phyloP scores from a whole-genome alignment of 2,329 filamentous ascomycete genomes.

The Neofusicoccum sp. region DNA sequence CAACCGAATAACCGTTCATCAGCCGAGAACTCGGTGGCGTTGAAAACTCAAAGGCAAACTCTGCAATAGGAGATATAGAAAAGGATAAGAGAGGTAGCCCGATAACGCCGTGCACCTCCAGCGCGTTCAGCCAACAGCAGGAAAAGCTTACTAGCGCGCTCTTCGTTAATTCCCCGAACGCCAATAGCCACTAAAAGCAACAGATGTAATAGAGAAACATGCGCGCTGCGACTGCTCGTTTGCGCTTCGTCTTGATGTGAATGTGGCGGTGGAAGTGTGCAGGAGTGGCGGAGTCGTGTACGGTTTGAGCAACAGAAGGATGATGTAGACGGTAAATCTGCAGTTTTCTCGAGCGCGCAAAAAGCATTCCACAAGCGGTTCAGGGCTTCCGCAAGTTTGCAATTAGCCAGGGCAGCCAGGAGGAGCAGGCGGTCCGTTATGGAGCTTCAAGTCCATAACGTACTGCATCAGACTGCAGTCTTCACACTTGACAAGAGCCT shows the following conservation, averaged over 20 bases:
- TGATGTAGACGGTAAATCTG: neutral
- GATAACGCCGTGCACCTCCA: slow-evolving; percentile 10
- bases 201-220: neutral
- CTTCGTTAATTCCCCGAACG: neutral
- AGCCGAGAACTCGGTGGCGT: slow-evolving; percentile 8
- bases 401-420: slow-evolving; percentile 6
- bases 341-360: neutral
- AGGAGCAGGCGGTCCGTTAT: slow-evolving; percentile 15
- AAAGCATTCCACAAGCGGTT: slow-evolving; percentile 2
- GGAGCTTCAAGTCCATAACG: slow-evolving; percentile 42
- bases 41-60: neutral
- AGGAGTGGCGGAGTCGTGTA: slow-evolving; percentile 4
- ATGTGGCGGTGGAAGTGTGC: slow-evolving; percentile 8
- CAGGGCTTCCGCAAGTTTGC: neutral
- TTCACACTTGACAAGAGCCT: slow-evolving; percentile 50
- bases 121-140: slow-evolving; percentile 15
- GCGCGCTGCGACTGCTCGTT: slow-evolving; percentile 10
- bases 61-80: neutral
- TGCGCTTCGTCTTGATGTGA: slow-evolving; percentile 5
- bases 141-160: slow-evolving; percentile 23
- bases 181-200: slow-evolving; percentile 1
- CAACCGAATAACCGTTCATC: neutral
- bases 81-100: neutral
- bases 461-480: slow-evolving; percentile 50
- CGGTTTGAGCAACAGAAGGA: neutral